Evolutionary conservation across 768 basidiomycete species (phyloP), one percentile per base, ranked within the genome.

Genomic region (Amanita exitialis): DNA sequence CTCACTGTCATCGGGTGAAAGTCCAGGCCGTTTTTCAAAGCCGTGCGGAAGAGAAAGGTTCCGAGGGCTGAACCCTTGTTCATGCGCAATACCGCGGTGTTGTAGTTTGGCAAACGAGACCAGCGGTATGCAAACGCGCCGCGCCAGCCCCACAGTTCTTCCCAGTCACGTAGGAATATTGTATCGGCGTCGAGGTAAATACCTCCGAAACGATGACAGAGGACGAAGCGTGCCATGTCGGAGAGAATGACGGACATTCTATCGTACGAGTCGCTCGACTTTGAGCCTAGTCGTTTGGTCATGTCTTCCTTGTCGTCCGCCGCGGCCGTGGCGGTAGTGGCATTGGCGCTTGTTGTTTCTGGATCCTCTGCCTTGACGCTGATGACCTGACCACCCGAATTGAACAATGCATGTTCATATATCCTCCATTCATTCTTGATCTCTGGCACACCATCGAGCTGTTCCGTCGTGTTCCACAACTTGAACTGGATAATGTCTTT

Each of bases 381-480:
- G 58, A 90, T 83, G 57, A 88, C 77, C 51, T 81, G 77, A 7
- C 90, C 90, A 6, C 86, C 87, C 7, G 86, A 87, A 61, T 95
- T 96, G 77, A 96, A 95, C 47, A 95, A 71, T 18, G 76, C 80
- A 18, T 79, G 77, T 54, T 77, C 71, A 61, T 90, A 71, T 1
- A 66, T 70, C 36, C 91, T 72, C 93, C 94, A 96, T 56, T 92
- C 90, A 53, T 91, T 80, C 62, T 83, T 82, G 53, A 95, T 77
- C 64, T 97, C 94, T 2, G 83, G 75, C 0, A 93, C 72, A 7
- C 82, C 85, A 60, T 96, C 92, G 15, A 97, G 75, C 64, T 93
- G 92, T 61, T 96, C 92, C 0, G 93, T 96, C 10, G 94, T 95
- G 63, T 97, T 96, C 94, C 94, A 97, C 58, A 94, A 69, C 65